phyloP scores from a whole-genome alignment of 1,284 basidiomycete genomes.

The Ustilago shanxiensis region DNA sequence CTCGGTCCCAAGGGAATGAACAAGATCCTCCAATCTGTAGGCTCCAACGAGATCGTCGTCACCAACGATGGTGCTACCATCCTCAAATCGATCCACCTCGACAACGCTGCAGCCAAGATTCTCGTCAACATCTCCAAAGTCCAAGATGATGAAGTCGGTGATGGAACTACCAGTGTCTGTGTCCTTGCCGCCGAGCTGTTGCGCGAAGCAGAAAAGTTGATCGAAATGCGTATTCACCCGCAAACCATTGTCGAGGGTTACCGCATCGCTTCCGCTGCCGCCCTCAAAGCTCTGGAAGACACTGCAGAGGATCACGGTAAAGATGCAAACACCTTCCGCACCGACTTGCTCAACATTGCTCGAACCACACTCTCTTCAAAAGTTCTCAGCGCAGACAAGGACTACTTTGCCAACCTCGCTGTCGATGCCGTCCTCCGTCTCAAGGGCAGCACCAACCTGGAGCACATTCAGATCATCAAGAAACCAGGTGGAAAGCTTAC shows the following conservation, averaged over 20 bases:
- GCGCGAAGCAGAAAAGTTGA: constrained; percentile 94
- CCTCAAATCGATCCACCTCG: constrained; percentile 94
- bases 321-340: constrained; percentile 82
- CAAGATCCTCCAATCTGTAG: constrained; percentile 92
- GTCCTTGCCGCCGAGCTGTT: constrained; percentile 92
- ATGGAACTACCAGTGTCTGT: constrained; percentile 94
- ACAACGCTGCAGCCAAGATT: constrained; percentile 99
- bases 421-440: constrained; percentile 95
- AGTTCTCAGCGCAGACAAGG: constrained; percentile 95
- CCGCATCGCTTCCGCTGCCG: constrained; percentile 88
- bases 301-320: constrained; percentile 83
- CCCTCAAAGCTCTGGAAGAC: constrained; percentile 84
- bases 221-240: constrained; percentile 90
- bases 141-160: constrained; percentile 98
- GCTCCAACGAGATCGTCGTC: constrained; percentile 92
- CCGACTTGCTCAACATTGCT: constrained; percentile 96
- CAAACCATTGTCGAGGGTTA: constrained; percentile 99
- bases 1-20: constrained; percentile 96
- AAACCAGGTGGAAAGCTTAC: constrained; percentile 98
- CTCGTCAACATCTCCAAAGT: constrained; percentile 99
- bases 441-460: constrained; percentile 94
- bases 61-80: constrained; percentile 99
- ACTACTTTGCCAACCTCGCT: constrained; percentile 97
- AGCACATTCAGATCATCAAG: constrained; percentile 99
- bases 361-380: constrained; percentile 96